Conservation (phyloP, 352 stramenopile species). For the Blastocystis sp. region DNA sequence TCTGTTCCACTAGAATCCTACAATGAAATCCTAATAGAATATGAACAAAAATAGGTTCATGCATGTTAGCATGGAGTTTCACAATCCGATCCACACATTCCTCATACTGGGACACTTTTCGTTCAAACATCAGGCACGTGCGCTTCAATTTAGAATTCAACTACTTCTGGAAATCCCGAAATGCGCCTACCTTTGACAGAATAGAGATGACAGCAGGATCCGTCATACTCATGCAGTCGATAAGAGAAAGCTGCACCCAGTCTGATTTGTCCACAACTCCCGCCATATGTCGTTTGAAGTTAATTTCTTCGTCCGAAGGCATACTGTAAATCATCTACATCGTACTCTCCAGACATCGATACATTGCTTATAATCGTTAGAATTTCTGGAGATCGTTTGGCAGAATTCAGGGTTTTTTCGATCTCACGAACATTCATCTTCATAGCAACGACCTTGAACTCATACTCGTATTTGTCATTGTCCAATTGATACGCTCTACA, state of each 20-base stretch:
- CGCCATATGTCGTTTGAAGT: background rate
- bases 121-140: slow-evolving; percentile 27
- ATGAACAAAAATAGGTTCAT: background rate
- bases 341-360: background rate
- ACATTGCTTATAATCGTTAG: background rate
- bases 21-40: background rate
- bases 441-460: slow-evolving; percentile 26
- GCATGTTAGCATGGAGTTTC: background rate
- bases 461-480: background rate
- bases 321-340: slow-evolving; percentile 18
- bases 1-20: background rate
- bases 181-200: background rate
- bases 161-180: background rate
- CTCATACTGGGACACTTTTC: slow-evolving; percentile 21
- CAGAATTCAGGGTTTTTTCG: background rate
- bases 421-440: slow-evolving; percentile 17
- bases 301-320: slow-evolving; percentile 4
- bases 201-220: background rate
- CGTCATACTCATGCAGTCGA: slow-evolving; percentile 24
- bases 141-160: slow-evolving; percentile 44
- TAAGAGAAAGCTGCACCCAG: background rate
- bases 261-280: slow-evolving; percentile 19
- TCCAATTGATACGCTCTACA: slow-evolving; percentile 10
- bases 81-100: slow-evolving; percentile 43
- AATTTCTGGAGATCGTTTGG: background rate